Conservation (phyloP, 2,329 filamentous ascomycete species). For the Sporothrix humicola region DNA sequence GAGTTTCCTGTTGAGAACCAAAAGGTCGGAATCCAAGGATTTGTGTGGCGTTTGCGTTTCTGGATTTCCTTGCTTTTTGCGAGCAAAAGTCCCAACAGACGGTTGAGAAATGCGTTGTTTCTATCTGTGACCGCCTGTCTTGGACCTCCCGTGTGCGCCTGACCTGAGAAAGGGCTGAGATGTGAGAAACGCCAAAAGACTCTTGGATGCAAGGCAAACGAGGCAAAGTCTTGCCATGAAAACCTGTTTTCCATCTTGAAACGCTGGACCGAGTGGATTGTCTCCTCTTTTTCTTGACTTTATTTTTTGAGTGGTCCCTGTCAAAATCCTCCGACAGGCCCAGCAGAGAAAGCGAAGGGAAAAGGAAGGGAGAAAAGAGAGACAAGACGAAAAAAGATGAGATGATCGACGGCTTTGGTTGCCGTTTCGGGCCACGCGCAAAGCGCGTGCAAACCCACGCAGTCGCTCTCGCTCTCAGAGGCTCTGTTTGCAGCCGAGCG, state of each 20-base stretch:
- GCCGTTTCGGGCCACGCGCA: not conserved
- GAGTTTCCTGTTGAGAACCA: not conserved
- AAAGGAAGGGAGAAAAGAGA: not conserved
- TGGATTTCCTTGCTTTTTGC: not conserved
- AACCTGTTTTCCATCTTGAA: slow-evolving; percentile 30
- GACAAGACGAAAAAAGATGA: not conserved
- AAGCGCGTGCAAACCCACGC: slow-evolving; percentile 1
- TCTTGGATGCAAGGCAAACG: no score
- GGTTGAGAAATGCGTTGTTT: not conserved
- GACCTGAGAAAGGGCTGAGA: no score
- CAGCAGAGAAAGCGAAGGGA: not conserved
- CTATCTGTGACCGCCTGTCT: not conserved
- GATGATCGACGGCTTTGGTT: not conserved
- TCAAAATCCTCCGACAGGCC: not conserved
- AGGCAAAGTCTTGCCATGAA: not conserved
- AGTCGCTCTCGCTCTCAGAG: not conserved
- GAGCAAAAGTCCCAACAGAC: not conserved
- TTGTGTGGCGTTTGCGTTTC: not conserved
- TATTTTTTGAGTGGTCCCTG: not conserved
- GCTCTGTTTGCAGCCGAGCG: no score
- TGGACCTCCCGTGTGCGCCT: not conserved
- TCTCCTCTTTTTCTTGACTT: slow-evolving; percentile 26
- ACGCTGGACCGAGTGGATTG: not conserved
- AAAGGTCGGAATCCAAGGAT: not conserved
- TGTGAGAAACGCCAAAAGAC: no score